Percentiles rank a stretch among this genome's conserved stretches.
phyloP scores from a whole-genome alignment of 306 rosid species.

The Ceratonia siliqua region DNA sequence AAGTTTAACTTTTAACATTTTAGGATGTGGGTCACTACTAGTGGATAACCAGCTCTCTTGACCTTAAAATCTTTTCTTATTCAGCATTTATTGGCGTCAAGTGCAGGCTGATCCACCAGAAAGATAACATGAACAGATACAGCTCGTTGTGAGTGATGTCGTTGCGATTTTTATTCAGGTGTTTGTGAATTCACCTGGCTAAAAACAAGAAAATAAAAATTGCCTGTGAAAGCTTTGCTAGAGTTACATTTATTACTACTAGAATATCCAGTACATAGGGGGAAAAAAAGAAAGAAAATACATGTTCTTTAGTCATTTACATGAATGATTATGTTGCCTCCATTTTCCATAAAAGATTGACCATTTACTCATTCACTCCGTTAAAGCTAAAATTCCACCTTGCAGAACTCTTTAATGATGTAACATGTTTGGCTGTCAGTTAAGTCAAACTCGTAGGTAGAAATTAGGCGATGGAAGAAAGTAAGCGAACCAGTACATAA shows the following conservation, averaged over 20 bases:
- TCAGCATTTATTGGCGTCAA: slow-evolving; percentile 43
- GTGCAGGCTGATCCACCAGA: slow-evolving; percentile 53
- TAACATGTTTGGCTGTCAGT: slow-evolving; percentile 39
- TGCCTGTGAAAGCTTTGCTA: neutral
- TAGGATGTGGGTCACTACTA: slow-evolving; percentile 50
- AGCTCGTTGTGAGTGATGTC: neutral
- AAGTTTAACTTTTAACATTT: slow-evolving; percentile 34
- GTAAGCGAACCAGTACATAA: neutral
- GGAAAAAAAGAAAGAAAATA: neutral
- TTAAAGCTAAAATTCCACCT: slow-evolving; percentile 32
- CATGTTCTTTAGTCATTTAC: slow-evolving; percentile 10
- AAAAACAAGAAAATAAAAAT: neutral
- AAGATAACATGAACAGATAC: neutral
- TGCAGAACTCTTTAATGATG: slow-evolving; percentile 28
- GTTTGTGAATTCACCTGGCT: neutral
- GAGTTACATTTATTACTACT: neutral
- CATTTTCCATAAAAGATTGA: slow-evolving; percentile 23
- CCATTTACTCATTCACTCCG: slow-evolving; percentile 4
- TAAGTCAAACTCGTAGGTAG: slow-evolving; percentile 24
- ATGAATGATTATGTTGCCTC: slow-evolving; percentile 18
- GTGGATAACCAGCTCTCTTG: slow-evolving; percentile 68
- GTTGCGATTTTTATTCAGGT: neutral
- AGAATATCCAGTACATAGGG: neutral
- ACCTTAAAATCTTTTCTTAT: slow-evolving; percentile 63
- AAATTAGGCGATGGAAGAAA: slow-evolving; percentile 30